Base-by-base conservation (phyloP, 805 yeast genomes). In the Barnettozyma vustinii region DNA sequence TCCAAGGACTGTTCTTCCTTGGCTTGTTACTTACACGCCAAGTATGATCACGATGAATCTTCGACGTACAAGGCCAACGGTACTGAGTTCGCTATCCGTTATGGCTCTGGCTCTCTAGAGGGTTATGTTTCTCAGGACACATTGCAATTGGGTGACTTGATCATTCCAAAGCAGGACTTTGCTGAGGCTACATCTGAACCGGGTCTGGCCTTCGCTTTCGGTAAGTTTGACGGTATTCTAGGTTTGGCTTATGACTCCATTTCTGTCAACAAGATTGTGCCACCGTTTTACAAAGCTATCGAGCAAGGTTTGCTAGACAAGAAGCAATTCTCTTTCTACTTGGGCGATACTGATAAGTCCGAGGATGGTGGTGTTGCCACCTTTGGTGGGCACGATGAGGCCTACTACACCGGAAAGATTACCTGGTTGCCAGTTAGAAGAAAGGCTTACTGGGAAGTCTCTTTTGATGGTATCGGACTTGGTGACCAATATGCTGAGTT, bases 371-470 rank as follows among this genome's bases (percentile, higher is more conserved):
- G 99, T 62, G 80, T 84, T 58, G 96, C 94, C 57, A 88, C 97
- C 30, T 88, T 94, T 65, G 99, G 99, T 67, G 99, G 99, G 59
- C 75, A 84, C 57, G 97, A 92, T 65, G 77, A 82, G 59, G 66
- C 83, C 53, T 79, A 82, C 66, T 89, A 73, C 69, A 70, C 74
- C 44, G 99, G 99, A 57, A 81, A 92, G 58, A 78, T 94, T 62
- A 87, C 92, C 46, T 90, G 96, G 90, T 79, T 94, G 71, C 99
- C 99, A 51, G 95, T 94, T 54, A 89, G 99, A 77, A 88, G 99
- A 79, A 90, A 91, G 83, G 99, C 98, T 32, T 94, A 94, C 80
- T 94, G 99, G 99, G 99, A 94, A 77, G 99, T 94, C 52, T 80
- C 84, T 59, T 85, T 94, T 59, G 89, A 89, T 60, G 91, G 96